Evolutionary conservation across 2,329 filamentous ascomycete species (phyloP).

Genomic region (Meredithiella fracta): DNA sequence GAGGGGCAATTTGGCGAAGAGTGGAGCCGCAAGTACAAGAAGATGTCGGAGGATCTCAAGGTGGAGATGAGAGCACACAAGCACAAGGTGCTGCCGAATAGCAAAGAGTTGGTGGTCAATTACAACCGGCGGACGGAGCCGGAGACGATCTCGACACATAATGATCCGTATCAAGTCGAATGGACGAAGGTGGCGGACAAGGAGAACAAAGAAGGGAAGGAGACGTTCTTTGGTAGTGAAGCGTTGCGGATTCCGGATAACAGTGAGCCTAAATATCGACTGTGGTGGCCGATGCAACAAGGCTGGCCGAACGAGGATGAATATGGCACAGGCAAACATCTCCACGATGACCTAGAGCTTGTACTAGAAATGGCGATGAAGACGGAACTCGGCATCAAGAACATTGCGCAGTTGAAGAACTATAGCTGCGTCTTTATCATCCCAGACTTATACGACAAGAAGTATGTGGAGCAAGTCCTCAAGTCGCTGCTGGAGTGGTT

Average conservation of each 20-base stretch:
- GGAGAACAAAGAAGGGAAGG: not conserved
- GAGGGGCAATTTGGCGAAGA: conserved; percentile 85
- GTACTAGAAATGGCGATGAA: conserved; percentile 76
- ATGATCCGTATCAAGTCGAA: conserved; percentile 82
- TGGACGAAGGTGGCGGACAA: conserved; percentile 73
- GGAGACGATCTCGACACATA: conserved; percentile 83
- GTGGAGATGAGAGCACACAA: conserved; percentile 85
- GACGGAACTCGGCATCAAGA: conserved; percentile 62
- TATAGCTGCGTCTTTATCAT: conserved; percentile 97
- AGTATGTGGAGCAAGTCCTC: conserved; percentile 70
- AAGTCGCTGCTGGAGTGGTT: conserved; percentile 80
- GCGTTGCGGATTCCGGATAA: conserved; percentile 78
- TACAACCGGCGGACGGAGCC: conserved; percentile 75
- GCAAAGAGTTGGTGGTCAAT: conserved; percentile 86
- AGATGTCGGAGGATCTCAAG: conserved; percentile 76
- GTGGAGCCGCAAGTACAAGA: conserved; percentile 55
- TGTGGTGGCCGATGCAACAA: conserved; percentile 79
- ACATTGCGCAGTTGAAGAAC: conserved; percentile 66
- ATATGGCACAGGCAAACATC: conserved; percentile 60
- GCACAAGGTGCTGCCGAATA: conserved; percentile 89
- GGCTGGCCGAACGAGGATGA: conserved; percentile 85
- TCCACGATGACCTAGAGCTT: conserved; percentile 75
- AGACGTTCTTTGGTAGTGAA: conserved; percentile 62
- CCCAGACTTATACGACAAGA: conserved; percentile 89
- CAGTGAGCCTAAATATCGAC: conserved; percentile 74